A percentile compares a stretch with the other conserved stretches of the same genome.
Evolutionary conservation across 495 filamentous ascomycete genomes (phyloP).

Genomic region (Aspergillus affinis): DNA sequence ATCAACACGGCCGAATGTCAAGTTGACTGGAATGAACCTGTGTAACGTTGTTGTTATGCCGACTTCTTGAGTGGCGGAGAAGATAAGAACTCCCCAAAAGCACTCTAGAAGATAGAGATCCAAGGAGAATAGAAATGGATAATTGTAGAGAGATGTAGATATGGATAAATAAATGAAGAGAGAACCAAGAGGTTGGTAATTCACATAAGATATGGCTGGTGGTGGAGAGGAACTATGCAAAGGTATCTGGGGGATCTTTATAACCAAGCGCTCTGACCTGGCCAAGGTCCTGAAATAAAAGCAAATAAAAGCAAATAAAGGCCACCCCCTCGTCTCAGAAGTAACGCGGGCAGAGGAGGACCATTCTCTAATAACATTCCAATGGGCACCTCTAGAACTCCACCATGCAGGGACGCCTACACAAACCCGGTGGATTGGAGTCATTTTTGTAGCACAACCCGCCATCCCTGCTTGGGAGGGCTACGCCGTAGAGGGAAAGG

Average conservation of each 20-base stretch:
- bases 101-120: not conserved
- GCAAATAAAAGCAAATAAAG: slow-evolving; percentile 7
- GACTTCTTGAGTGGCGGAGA: not conserved
- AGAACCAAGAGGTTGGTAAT: not conserved
- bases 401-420: slow-evolving; percentile 22
- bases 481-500: slow-evolving; percentile 1
- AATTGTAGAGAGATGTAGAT: not conserved
- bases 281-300: slow-evolving; percentile 2
- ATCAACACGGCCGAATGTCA: not conserved
- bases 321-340: slow-evolving; percentile 7
- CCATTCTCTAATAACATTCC: slow-evolving; percentile 15
- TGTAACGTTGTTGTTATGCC: not conserved
- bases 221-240: not conserved
- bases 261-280: not conserved
- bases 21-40: not conserved
- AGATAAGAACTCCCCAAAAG: not conserved
- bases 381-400: slow-evolving; percentile 12
- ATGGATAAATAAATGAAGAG: not conserved
- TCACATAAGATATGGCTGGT: not conserved
- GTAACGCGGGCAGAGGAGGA: slow-evolving; percentile 4
- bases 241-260: not conserved
- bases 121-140: not conserved
- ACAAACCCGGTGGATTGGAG: slow-evolving; percentile 9
- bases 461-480: slow-evolving; percentile 11
- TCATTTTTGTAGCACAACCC: slow-evolving; percentile 15